Percentiles rank a stretch among this genome's conserved stretches.
Evolutionary conservation across 2,329 filamentous ascomycete species (phyloP).

Genomic region (Cryoendolithus antarcticus): DNA sequence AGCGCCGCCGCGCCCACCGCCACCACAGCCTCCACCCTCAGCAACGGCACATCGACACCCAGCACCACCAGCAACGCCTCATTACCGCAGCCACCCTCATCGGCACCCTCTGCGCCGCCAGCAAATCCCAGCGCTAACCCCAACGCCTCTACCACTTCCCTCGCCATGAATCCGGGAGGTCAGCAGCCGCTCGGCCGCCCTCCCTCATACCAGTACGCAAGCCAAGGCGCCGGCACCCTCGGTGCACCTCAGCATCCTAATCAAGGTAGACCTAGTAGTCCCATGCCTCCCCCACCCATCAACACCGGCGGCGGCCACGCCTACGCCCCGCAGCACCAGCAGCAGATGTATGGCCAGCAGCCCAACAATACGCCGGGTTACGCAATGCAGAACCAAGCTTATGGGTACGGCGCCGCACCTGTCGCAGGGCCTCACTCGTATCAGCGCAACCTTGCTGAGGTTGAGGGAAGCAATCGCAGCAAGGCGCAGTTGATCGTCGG

Average conservation of each 20-base stretch:
- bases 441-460: constrained; percentile 40
- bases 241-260: constrained; percentile 27
- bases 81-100: constrained; percentile 14
- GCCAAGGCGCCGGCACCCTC: constrained; percentile 24
- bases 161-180: constrained; percentile 39
- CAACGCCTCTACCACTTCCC: constrained; percentile 36
- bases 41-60: constrained; percentile 27
- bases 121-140: constrained; percentile 5
- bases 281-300: constrained; percentile 33
- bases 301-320: constrained; percentile 36
- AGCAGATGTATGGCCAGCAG: constrained; percentile 29
- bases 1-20: constrained; percentile 14
- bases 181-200: constrained; percentile 44
- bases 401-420: constrained; percentile 6
- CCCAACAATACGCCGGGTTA: constrained; percentile 23
- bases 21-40: constrained; percentile 10
- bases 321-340: constrained; percentile 34
- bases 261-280: constrained; percentile 37
- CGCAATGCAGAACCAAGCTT: constrained; percentile 20
- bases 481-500: constrained; percentile 97
- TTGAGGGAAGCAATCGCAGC: constrained; percentile 76
- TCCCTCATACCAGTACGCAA: constrained; percentile 50
- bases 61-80: constrained; percentile 27
- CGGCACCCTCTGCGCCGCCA: constrained; percentile 11
- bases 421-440: constrained; percentile 11